phyloP scores from a whole-genome alignment of 768 basidiomycete species.

The Trametes cubensis region DNA sequence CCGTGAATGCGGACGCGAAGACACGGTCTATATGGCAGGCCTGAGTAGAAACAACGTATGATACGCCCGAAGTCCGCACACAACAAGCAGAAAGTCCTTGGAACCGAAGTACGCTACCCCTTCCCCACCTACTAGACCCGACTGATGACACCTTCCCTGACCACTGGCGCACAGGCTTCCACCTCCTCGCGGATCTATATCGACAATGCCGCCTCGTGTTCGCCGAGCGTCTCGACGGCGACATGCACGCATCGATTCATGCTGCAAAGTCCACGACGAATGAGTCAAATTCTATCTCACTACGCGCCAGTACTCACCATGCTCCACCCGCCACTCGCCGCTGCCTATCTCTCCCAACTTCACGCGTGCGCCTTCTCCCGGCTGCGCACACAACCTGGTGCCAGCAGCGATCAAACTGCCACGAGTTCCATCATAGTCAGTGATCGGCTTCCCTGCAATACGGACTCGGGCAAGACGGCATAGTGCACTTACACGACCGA shows the following conservation, averaged over 20 bases:
- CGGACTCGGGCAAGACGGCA: background rate
- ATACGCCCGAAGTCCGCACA: background rate
- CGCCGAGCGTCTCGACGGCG: background rate
- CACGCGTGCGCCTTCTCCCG: background rate
- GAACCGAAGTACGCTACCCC: background rate
- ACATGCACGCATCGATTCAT: background rate
- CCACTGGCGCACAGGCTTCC: too few species aligned
- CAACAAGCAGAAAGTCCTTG: background rate
- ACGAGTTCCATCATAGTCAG: background rate
- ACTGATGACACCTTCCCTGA: background rate
- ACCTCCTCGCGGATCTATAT: too few species aligned
- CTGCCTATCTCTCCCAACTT: conserved; percentile 15
- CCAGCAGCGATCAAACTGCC: conserved; percentile 2
- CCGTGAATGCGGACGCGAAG: too few species aligned
- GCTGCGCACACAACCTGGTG: conserved; percentile 5
- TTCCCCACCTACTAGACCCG: background rate
- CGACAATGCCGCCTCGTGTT: too few species aligned
- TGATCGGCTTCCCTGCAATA: background rate
- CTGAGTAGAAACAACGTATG: background rate
- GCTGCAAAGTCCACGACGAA: background rate
- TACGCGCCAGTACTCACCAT: conserved; percentile 8
- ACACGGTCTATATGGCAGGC: too few species aligned
- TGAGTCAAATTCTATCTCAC: too few species aligned
- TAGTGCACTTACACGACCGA: conserved; percentile 44
- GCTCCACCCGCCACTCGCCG: conserved; percentile 20